Evolutionary conservation across 169 alveolate genomes (phyloP).

Genomic region (Cryptosporidium tyzzeri): DNA sequence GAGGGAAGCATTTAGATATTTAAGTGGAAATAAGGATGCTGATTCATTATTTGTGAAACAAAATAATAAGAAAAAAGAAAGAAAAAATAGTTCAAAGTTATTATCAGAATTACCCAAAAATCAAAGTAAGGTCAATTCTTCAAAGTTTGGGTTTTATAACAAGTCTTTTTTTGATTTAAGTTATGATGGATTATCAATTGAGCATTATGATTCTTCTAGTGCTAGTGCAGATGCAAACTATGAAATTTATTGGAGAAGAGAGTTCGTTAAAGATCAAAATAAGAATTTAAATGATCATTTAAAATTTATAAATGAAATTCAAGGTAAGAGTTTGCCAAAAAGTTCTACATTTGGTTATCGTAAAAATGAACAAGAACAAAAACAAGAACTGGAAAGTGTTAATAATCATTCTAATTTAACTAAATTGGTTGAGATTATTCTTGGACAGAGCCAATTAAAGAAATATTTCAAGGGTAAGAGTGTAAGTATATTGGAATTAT

Average conservation of each 20-base stretch:
- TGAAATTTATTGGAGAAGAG: not conserved
- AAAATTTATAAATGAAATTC: not conserved
- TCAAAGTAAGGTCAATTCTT: no score
- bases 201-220: not conserved
- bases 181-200: not conserved
- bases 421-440: not conserved
- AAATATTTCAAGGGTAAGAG: not conserved
- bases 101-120: not conserved
- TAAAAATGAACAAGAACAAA: no score
- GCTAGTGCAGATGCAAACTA: not conserved
- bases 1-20: conserved; percentile 40
- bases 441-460: not conserved
- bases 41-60: not conserved
- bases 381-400: not conserved
- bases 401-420: not conserved
- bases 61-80: not conserved
- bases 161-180: not conserved
- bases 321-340: no score
- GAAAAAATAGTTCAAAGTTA: not conserved
- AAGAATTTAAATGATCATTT: no score
- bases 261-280: no score
- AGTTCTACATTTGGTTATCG: not conserved
- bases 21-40: conserved; percentile 1
- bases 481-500: conserved; percentile 19
- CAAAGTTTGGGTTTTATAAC: not conserved